phyloP scores from a whole-genome alignment of 2,329 filamentous ascomycete genomes.

The Alternaria sp. region DNA sequence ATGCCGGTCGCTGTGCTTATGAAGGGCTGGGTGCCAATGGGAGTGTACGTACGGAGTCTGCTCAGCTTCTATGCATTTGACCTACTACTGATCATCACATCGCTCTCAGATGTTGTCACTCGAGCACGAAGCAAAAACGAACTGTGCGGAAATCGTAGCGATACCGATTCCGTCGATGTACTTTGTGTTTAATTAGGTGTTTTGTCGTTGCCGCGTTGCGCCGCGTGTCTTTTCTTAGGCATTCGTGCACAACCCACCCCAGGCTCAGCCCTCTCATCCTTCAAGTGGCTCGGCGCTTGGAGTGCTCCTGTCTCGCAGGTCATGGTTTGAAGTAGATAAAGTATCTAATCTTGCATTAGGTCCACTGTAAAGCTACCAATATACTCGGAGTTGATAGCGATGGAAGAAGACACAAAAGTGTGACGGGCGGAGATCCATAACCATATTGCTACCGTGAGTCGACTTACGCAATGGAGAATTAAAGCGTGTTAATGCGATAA shows the following conservation, averaged over 20 bases:
- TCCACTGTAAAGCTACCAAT: not conserved
- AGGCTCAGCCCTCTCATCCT: not conserved
- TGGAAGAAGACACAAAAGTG: not conserved
- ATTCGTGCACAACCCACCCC: slow-evolving; percentile 7
- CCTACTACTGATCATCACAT: not conserved
- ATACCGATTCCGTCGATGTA: not conserved
- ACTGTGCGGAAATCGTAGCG: not conserved
- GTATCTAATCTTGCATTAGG: slow-evolving; percentile 7
- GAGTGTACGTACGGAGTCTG: not conserved
- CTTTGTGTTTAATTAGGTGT: not conserved
- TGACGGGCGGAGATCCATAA: not conserved
- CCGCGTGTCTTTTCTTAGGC: slow-evolving; percentile 17
- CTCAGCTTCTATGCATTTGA: not conserved
- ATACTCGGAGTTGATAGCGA: not conserved
- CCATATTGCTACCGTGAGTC: no score
- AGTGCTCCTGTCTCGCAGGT: not conserved
- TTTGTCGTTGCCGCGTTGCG: not conserved
- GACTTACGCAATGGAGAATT: not conserved
- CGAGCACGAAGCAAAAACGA: not conserved
- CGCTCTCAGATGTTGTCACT: not conserved
- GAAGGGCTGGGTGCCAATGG: not conserved
- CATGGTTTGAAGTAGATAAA: slow-evolving; percentile 1
- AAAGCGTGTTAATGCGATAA: not conserved
- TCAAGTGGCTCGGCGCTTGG: slow-evolving; percentile 1
- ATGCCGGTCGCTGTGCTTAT: not conserved